Percentiles rank a stretch among this genome's conserved stretches.
Conservation (phyloP, 208 protist species). For the Trypanosoma platydactyli region DNA sequence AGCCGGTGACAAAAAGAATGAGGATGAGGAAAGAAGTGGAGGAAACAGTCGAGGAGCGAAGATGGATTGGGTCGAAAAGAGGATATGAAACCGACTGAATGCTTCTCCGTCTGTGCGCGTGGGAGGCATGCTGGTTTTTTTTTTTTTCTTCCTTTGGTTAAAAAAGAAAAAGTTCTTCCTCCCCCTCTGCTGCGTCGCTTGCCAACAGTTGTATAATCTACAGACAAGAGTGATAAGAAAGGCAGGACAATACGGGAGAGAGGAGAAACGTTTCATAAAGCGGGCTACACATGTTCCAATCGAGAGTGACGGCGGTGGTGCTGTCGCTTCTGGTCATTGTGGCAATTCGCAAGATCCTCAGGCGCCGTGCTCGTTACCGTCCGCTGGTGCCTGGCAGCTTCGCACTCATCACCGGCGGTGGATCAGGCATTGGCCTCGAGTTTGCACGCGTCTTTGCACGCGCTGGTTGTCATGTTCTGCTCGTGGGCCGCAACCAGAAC, state of each 20-base stretch:
- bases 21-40: neutral
- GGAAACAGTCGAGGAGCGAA: neutral
- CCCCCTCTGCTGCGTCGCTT: no score
- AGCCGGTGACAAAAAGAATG: neutral
- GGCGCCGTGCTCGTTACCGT: slow-evolving; percentile 17
- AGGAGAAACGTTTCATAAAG: neutral
- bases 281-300: neutral
- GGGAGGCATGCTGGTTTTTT: no score
- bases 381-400: slow-evolving; percentile 44
- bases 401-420: slow-evolving; percentile 79
- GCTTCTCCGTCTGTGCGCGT: no score
- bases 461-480: slow-evolving; percentile 56
- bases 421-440: slow-evolving; percentile 70
- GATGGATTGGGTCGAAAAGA: no score
- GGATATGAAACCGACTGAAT: no score
- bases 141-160: no score
- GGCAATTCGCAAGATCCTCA: slow-evolving; percentile 25
- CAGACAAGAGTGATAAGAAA: neutral
- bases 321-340: slow-evolving; percentile 31
- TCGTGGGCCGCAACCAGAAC: slow-evolving; percentile 66
- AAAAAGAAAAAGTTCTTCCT: no score
- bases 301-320: slow-evolving; percentile 5
- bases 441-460: slow-evolving; percentile 55
- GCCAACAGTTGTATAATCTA: no score
- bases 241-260: neutral